phyloP scores from a whole-genome alignment of 1,284 basidiomycete species.

The Caloboletus firmus region DNA sequence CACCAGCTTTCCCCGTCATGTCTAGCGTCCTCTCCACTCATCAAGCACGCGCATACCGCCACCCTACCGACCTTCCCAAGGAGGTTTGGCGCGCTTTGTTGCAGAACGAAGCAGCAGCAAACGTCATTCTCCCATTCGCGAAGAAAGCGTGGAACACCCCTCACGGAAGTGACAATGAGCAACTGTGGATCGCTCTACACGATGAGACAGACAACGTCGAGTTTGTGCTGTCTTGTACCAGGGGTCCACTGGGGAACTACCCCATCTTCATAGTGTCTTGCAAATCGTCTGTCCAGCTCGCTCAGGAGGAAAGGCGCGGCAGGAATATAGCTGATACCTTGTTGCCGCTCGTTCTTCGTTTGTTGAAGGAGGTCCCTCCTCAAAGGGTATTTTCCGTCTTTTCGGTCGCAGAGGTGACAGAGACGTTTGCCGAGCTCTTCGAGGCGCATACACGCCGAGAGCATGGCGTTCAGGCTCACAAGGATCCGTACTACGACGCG shows the following conservation, averaged over 20 bases:
- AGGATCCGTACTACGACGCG: constrained; percentile 60
- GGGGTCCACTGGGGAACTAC: constrained; percentile 53
- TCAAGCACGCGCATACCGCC: too few relatives aligned
- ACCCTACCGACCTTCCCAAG: too few relatives aligned
- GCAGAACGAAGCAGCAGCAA: constrained; percentile 46
- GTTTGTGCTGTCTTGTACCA: constrained; percentile 59
- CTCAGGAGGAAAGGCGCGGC: constrained; percentile 13
- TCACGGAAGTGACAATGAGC: constrained; percentile 24
- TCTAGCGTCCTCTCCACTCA: not conserved
- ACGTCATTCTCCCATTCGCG: constrained; percentile 55
- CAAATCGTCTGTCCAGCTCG: constrained; percentile 35
- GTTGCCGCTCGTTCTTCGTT: constrained; percentile 32
- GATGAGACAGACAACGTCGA: constrained; percentile 38
- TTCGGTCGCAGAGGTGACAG: constrained; percentile 49
- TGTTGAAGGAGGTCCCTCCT: constrained; percentile 32
- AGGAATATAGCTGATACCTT: constrained; percentile 39
- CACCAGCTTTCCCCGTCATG: constrained; percentile 1
- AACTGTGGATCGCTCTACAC: constrained; percentile 54
- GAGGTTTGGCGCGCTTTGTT: constrained; percentile 29
- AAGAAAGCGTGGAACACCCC: constrained; percentile 15
- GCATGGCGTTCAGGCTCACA: constrained; percentile 24
- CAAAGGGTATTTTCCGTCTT: constrained; percentile 71
- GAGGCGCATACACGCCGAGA: constrained; percentile 44
- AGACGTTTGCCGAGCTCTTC: constrained; percentile 47
- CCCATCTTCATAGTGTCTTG: constrained; percentile 58